A percentile compares a stretch with the other conserved stretches of the same genome.
phyloP scores from a whole-genome alignment of 257 asterid genomes.

The Solanum chiquidenum region DNA sequence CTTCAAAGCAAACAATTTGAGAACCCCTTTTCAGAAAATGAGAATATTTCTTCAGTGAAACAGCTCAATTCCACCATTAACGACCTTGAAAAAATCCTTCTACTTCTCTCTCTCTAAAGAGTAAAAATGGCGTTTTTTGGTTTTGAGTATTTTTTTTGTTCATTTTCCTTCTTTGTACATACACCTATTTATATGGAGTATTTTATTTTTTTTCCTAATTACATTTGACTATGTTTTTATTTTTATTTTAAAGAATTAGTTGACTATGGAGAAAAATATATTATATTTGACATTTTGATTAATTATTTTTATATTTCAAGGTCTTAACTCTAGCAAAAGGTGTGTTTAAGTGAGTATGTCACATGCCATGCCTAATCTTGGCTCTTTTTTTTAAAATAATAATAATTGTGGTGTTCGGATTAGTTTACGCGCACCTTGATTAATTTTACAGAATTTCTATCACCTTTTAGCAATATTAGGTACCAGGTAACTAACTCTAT shows the following conservation, averaged over 20 bases:
- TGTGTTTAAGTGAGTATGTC: not conserved
- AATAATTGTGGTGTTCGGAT: fast-evolving
- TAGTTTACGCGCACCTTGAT: fast-evolving
- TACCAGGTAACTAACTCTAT: no score
- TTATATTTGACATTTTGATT: not conserved
- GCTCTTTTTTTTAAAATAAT: no score
- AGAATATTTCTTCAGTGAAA: not conserved
- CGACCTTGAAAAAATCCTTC: not conserved
- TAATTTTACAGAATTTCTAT: fast-evolving
- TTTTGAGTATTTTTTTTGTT: not conserved
- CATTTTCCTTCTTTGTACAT: not conserved
- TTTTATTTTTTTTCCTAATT: not conserved
- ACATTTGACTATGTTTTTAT: not conserved
- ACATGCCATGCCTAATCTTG: not conserved
- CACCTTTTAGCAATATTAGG: not conserved
- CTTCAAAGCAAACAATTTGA: not conserved
- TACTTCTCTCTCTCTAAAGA: not conserved
- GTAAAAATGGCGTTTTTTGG: not conserved
- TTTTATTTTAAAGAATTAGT: not conserved
- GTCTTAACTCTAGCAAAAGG: not conserved
- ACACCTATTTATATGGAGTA: not conserved
- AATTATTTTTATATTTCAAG: not conserved
- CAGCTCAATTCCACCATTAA: not conserved
- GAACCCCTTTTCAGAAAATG: not conserved
- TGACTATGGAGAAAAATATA: not conserved